A percentile compares a stretch with the other conserved stretches of the same genome.
Conservation (phyloP, 805 yeast species). For the Diddensiella caesifluorescens region DNA sequence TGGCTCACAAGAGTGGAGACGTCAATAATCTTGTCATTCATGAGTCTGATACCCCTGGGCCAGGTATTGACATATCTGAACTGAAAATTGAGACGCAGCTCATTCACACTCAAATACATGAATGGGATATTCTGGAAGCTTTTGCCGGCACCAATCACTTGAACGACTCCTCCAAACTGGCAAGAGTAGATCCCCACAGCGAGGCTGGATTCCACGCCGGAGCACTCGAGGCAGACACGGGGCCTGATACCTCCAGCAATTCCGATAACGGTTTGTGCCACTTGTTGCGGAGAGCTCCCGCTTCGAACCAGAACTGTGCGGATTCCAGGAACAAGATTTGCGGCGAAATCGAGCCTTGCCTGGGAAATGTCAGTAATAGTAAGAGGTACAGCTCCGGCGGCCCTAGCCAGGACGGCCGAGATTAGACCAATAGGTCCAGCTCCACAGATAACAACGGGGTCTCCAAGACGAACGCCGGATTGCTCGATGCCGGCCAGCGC, state of each 20-base stretch:
- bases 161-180: slow-evolving; percentile 43
- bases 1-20: slow-evolving; percentile 45
- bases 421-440: slow-evolving; percentile 55
- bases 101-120: slow-evolving; percentile 48
- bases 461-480: slow-evolving; percentile 42
- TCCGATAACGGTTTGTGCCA: slow-evolving; percentile 25
- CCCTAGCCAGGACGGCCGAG: slow-evolving; percentile 42
- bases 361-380: slow-evolving; percentile 45
- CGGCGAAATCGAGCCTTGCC: slow-evolving; percentile 42
- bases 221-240: slow-evolving; percentile 45
- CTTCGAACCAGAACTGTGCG: slow-evolving; percentile 39
- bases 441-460: slow-evolving; percentile 44
- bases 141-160: slow-evolving; percentile 48
- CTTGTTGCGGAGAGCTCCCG: slow-evolving; percentile 35
- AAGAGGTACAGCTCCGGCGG: slow-evolving; percentile 47
- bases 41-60: slow-evolving; percentile 47
- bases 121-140: slow-evolving; percentile 45
- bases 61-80: slow-evolving; percentile 51
- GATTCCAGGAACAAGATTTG: slow-evolving; percentile 41
- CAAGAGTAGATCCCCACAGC: slow-evolving; percentile 42
- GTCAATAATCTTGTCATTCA: slow-evolving; percentile 37
- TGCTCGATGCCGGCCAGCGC: slow-evolving; percentile 47
- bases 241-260: slow-evolving; percentile 44
- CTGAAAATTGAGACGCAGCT: slow-evolving; percentile 45
- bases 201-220: slow-evolving; percentile 46